Percentiles rank a stretch among this genome's conserved stretches.
Conservation (phyloP, 805 yeast species). For the Saccharomycopsis lassenensis region DNA sequence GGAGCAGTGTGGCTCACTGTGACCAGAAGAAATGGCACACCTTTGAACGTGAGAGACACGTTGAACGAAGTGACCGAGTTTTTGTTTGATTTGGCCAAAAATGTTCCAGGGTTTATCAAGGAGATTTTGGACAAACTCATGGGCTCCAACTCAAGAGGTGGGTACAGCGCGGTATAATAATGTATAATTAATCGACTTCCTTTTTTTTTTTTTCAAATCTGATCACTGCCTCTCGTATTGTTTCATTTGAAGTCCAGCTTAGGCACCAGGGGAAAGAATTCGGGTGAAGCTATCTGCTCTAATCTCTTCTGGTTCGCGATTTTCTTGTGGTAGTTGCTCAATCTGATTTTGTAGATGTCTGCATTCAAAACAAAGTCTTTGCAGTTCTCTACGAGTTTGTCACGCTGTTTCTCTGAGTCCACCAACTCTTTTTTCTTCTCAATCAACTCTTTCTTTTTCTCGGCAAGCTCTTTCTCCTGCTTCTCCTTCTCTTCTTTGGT, state of each 20-base stretch:
- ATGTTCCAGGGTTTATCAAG: constrained; percentile 52
- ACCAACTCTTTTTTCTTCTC: not conserved
- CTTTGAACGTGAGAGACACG: constrained; percentile 63
- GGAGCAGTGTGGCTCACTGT: constrained; percentile 70
- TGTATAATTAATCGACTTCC: no score
- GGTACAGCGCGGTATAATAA: constrained; percentile 78
- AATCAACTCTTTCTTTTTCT: constrained; percentile 2
- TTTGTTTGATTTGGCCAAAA: constrained; percentile 42
- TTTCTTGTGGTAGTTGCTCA: constrained; percentile 8
- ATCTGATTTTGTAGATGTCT: constrained; percentile 15
- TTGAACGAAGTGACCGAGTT: constrained; percentile 65
- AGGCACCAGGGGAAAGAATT: constrained; percentile 16
- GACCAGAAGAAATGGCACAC: constrained; percentile 55
- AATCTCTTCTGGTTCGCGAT: constrained; percentile 6
- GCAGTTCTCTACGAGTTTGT: constrained; percentile 1
- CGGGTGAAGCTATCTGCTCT: constrained; percentile 9
- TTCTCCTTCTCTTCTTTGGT: not conserved
- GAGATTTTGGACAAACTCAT: constrained; percentile 61
- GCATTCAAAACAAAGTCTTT: constrained; percentile 10
- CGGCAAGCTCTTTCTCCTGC: no score
- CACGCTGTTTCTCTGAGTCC: constrained; percentile 1
- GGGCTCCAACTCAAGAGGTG: constrained; percentile 53
- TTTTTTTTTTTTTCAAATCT: no score
- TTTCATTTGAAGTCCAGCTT: no score
- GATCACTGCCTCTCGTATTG: no score